These are phyloP conservation scores for Berberis vulgaris DNA, from an alignment of 164 flowering plant species.

Conservation along the genomic window DNA sequence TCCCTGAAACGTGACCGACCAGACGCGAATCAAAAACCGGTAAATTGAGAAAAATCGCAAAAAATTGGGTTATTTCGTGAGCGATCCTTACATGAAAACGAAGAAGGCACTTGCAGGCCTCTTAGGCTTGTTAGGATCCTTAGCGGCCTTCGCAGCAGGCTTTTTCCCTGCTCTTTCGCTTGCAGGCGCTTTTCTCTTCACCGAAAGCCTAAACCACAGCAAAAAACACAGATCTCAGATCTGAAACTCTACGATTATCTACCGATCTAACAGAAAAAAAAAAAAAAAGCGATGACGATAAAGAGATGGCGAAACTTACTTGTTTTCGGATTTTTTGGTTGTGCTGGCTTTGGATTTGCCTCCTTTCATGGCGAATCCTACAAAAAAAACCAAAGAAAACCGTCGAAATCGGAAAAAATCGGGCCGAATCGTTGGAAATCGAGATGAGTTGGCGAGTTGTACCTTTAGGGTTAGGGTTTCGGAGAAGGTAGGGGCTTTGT, in stretches of 20 bases:
- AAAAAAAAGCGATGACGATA: background rate
- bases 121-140: constrained; percentile 94
- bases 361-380: constrained; percentile 31
- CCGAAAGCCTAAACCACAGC: constrained; percentile 16
- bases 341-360: constrained; percentile 24
- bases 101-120: constrained; percentile 91
- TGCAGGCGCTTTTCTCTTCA: background rate
- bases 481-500: constrained; percentile 1
- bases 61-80: background rate
- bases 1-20: constrained; percentile 35
- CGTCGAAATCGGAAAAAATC: too few species aligned
- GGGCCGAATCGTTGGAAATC: constrained; percentile 4
- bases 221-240: constrained; percentile 3
- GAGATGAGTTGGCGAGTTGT: background rate
- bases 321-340: constrained; percentile 23
- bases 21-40: background rate
- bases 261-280: background rate
- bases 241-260: background rate
- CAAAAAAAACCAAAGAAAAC: constrained; percentile 2
- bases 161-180: constrained; percentile 27
- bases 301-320: constrained; percentile 24
- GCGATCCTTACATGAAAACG: constrained; percentile 52
- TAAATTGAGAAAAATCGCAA: background rate
- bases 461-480: constrained; percentile 25
- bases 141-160: constrained; percentile 35